These are phyloP conservation scores for Arthrobotrys pseudoclavata DNA, from an alignment of 2,329 filamentous ascomycete species.

Conservation along the genomic window DNA sequence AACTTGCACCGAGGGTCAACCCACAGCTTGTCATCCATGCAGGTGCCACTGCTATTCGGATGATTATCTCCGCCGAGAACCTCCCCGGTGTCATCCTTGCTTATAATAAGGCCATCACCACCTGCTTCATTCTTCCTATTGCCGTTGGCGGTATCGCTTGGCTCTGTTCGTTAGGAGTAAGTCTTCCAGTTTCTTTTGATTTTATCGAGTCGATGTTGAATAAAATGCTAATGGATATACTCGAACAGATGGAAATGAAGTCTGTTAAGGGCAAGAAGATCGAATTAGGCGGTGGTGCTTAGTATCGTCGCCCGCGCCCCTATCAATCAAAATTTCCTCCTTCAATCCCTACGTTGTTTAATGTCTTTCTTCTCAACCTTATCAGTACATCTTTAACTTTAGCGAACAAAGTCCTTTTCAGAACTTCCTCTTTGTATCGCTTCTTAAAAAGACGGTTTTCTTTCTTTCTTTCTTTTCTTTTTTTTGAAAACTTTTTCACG, in stretches of 20 bases:
- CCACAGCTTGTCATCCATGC: constrained; percentile 65
- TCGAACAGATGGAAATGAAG: constrained; percentile 58
- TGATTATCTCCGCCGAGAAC: constrained; percentile 65
- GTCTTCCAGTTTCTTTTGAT: background rate
- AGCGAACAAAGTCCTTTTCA: background rate
- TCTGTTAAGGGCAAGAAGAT: constrained; percentile 58
- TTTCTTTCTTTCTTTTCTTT: too few species aligned
- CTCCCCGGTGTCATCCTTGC: constrained; percentile 62
- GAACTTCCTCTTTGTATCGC: background rate
- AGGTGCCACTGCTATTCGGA: constrained; percentile 68
- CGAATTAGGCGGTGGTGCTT: constrained; percentile 44
- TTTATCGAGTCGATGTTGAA: background rate
- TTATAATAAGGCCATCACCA: constrained; percentile 49
- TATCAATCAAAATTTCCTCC: background rate
- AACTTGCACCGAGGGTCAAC: constrained; percentile 66
- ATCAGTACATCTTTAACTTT: constrained; percentile 3
- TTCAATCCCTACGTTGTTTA: background rate
- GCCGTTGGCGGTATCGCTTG: constrained; percentile 50
- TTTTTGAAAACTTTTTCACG: background rate
- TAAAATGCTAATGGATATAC: constrained; percentile 23
- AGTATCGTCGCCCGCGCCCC: background rate
- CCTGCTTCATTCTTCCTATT: constrained; percentile 52
- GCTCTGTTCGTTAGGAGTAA: constrained; percentile 54
- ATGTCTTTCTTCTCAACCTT: background rate
- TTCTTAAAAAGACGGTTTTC: background rate